A percentile compares a stretch with the other conserved stretches of the same genome.
Conservation (phyloP, 768 basidiomycete genomes). For the Suillus brevipes region DNA sequence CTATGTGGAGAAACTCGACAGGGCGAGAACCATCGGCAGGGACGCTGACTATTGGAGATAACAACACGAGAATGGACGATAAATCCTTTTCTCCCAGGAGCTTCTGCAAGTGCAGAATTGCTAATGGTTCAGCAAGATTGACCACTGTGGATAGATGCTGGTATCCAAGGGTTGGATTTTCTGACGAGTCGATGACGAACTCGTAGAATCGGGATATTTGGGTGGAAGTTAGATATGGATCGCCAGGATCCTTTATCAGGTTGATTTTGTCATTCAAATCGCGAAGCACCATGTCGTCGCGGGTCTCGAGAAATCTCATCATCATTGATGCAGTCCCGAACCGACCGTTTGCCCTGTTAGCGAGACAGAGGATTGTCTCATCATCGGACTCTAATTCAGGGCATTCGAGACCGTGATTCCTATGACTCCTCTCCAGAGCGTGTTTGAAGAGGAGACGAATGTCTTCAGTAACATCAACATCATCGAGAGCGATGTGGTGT, state of each 20-base stretch:
- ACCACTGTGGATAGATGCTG: neutral
- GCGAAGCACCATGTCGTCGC: neutral
- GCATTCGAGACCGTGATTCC: neutral
- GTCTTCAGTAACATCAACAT: neutral
- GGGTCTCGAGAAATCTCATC: neutral
- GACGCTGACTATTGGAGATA: neutral
- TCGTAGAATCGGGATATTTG: neutral
- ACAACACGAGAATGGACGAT: neutral
- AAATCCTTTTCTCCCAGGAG: neutral
- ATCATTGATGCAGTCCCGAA: neutral
- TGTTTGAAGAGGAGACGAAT: neutral
- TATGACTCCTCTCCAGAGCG: neutral
- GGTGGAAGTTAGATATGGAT: neutral
- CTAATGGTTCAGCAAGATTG: slow-evolving; percentile 2
- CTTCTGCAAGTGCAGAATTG: neutral
- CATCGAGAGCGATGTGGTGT: neutral
- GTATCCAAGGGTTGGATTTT: neutral
- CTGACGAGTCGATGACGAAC: neutral
- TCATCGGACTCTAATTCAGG: neutral
- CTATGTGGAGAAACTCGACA: neutral
- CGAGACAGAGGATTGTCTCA: neutral
- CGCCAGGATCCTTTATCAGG: neutral
- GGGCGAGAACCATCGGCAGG: neutral
- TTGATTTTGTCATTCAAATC: neutral
- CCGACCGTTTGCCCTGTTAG: neutral